Conservation (phyloP, 2,329 filamentous ascomycete genomes). For the Ophiocordyceps camponoti-leonardi region DNA sequence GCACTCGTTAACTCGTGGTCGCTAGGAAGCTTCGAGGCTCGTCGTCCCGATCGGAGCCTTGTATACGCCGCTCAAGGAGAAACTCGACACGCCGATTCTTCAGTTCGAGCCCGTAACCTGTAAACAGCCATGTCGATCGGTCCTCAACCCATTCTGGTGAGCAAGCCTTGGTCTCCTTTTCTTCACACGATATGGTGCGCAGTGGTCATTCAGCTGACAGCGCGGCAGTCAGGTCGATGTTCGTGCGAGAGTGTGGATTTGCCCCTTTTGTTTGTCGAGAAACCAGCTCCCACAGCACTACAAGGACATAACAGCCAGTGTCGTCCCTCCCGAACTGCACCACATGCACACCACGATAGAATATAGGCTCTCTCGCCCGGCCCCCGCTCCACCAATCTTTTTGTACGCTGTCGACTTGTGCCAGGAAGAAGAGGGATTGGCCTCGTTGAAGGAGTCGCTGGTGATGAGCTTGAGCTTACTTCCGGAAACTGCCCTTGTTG, state of each 20-base stretch:
- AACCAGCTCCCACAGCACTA: slow-evolving; percentile 74
- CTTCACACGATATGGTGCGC: not conserved
- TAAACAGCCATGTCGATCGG: slow-evolving; percentile 88
- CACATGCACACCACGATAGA: slow-evolving; percentile 78
- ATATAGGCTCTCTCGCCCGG: slow-evolving; percentile 64
- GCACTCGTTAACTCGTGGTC: not conserved
- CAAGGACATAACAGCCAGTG: slow-evolving; percentile 73
- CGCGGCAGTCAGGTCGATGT: slow-evolving; percentile 58
- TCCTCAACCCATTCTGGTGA: slow-evolving; percentile 94
- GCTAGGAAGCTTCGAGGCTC: slow-evolving; percentile 76
- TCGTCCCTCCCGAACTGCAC: slow-evolving; percentile 70
- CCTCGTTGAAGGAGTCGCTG: slow-evolving; percentile 69
- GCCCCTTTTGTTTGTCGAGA: slow-evolving; percentile 70
- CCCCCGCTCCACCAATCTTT: slow-evolving; percentile 75
- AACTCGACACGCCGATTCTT: slow-evolving; percentile 71
- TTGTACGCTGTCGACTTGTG: slow-evolving; percentile 78
- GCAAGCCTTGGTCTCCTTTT: slow-evolving; percentile 9
- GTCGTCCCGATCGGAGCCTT: slow-evolving; percentile 92
- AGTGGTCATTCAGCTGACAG: slow-evolving; percentile 6
- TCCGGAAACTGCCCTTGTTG: slow-evolving; percentile 66
- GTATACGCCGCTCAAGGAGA: slow-evolving; percentile 92
- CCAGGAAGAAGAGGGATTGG: slow-evolving; percentile 73
- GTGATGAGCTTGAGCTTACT: slow-evolving; percentile 73
- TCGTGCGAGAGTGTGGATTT: slow-evolving; percentile 73
- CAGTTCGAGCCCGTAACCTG: slow-evolving; percentile 95